Evolutionary conservation across 108 stramenopile genomes (phyloP).

Genomic region (Epithemia pelagica): DNA sequence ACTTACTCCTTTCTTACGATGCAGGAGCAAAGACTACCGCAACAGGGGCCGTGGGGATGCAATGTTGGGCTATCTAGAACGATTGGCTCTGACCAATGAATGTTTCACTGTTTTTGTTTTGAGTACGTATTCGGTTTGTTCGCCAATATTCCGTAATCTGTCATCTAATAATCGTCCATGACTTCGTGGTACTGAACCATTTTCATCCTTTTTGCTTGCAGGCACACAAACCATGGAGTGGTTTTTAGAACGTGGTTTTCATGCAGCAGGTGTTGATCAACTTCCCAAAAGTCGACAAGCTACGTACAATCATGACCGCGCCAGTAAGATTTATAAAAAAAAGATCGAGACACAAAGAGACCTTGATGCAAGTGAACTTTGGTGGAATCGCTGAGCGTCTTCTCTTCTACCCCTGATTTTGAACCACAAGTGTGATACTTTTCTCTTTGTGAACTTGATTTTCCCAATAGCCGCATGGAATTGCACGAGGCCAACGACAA

Average conservation of each 20-base stretch:
- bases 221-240: constrained; percentile 93
- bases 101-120: constrained; percentile 82
- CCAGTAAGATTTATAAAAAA: constrained; percentile 88
- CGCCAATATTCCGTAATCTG: too few species aligned
- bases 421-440: too few species aligned
- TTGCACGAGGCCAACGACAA: too few species aligned
- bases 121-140: constrained; percentile 28
- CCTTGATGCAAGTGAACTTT: constrained; percentile 78
- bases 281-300: constrained; percentile 77
- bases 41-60: constrained; percentile 88
- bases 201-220: background rate
- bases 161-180: too few species aligned
- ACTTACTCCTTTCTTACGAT: background rate
- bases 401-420: too few species aligned
- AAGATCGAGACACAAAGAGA: constrained; percentile 66
- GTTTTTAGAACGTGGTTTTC: constrained; percentile 92
- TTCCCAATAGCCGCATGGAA: too few species aligned
- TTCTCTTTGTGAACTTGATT: too few species aligned
- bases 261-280: constrained; percentile 50
- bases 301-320: constrained; percentile 59
- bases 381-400: constrained; percentile 57
- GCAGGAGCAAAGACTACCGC: constrained; percentile 63
- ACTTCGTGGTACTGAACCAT: background rate
- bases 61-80: constrained; percentile 93
- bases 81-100: constrained; percentile 66